Evolutionary conservation across 805 yeast species (phyloP).

Genomic region (Ogataea methylovora): DNA sequence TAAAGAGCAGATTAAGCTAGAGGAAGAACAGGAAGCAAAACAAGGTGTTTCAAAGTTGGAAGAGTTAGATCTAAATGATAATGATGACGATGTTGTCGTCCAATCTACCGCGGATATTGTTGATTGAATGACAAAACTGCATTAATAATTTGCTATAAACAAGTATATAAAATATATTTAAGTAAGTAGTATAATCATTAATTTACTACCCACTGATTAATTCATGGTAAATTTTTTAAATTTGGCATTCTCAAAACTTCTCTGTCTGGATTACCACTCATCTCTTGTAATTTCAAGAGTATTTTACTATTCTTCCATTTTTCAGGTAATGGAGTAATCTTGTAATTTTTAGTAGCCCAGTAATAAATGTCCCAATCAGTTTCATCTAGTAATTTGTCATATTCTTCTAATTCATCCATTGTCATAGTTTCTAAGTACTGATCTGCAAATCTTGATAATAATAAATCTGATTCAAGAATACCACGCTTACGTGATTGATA

Average conservation of each 20-base stretch:
- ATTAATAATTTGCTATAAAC: not conserved
- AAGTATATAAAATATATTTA: not conserved
- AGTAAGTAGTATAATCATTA: not conserved
- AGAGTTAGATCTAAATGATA: slow-evolving; percentile 10
- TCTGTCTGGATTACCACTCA: slow-evolving; percentile 63
- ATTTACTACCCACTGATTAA: not conserved
- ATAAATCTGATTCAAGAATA: slow-evolving; percentile 83
- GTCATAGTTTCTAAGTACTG: slow-evolving; percentile 54
- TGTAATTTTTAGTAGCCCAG: slow-evolving; percentile 88
- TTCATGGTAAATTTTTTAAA: slow-evolving; percentile 24
- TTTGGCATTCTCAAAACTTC: slow-evolving; percentile 86
- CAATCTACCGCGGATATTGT: slow-evolving; percentile 31
- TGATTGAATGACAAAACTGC: slow-evolving; percentile 18
- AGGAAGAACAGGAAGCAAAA: slow-evolving; percentile 10
- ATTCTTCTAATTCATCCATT: slow-evolving; percentile 69
- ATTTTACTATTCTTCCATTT: slow-evolving; percentile 69
- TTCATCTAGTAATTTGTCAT: slow-evolving; percentile 79
- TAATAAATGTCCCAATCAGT: slow-evolving; percentile 99
- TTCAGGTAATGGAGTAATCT: slow-evolving; percentile 80
- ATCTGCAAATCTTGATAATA: slow-evolving; percentile 81
- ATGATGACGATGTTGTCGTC: slow-evolving; percentile 6
- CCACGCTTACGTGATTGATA: slow-evolving; percentile 96
- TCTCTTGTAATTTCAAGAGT: slow-evolving; percentile 58
- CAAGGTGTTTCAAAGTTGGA: slow-evolving; percentile 8
- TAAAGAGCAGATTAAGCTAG: slow-evolving; percentile 30